Conservation (phyloP, 2,329 filamentous ascomycete species). For the Neofusicoccum umdonicola region DNA sequence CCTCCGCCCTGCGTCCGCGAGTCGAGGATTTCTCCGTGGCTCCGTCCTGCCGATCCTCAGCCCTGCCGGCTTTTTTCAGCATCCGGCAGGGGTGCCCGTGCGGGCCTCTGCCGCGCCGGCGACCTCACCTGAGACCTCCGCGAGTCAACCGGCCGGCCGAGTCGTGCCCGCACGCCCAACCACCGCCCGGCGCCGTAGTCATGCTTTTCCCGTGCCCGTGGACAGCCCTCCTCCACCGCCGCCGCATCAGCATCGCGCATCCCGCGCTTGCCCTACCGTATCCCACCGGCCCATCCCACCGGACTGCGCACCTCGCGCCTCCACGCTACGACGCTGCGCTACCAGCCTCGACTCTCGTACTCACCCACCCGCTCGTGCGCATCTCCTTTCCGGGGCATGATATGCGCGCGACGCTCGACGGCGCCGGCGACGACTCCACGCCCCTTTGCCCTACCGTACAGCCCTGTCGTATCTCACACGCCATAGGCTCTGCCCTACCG, state of each 20-base stretch:
- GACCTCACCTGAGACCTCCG: slow-evolving; percentile 7
- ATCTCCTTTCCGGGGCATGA: not conserved
- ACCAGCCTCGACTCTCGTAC: not conserved
- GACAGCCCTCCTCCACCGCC: not conserved
- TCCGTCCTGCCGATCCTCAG: slow-evolving; percentile 10
- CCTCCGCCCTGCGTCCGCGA: not conserved
- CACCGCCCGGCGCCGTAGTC: not conserved
- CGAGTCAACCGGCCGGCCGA: not conserved
- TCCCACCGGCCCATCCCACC: slow-evolving; percentile 10
- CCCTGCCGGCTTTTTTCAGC: slow-evolving; percentile 9
- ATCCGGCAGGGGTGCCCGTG: not conserved
- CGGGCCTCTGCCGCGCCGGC: not conserved
- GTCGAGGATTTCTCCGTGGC: not conserved
- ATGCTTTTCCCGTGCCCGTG: not conserved
- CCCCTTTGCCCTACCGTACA: not conserved
- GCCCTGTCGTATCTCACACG: slow-evolving; percentile 1
- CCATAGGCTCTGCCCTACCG: slow-evolving; percentile 12
- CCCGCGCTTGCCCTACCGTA: slow-evolving; percentile 10
- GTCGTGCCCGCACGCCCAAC: not conserved
- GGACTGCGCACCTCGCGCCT: not conserved
- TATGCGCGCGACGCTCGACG: not conserved
- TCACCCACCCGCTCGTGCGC: not conserved
- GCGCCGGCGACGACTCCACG: not conserved
- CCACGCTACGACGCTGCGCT: not conserved
- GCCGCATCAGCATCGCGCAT: slow-evolving; percentile 1